A percentile compares a stretch with the other conserved stretches of the same genome.
Evolutionary conservation across 2,329 filamentous ascomycete genomes (phyloP).

Genomic region (Penicillium sp.): DNA sequence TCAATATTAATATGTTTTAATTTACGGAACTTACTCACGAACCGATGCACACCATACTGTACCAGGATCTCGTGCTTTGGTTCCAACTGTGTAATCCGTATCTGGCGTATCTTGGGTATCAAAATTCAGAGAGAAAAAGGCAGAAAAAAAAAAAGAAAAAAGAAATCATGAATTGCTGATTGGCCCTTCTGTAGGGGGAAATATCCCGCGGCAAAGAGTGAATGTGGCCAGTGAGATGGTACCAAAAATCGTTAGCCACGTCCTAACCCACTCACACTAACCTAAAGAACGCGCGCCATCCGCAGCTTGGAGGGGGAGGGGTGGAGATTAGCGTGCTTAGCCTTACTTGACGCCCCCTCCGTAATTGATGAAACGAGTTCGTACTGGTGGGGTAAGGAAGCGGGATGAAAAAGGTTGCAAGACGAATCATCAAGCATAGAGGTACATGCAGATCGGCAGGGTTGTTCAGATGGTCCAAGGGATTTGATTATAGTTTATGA

Average conservation of each 20-base stretch:
- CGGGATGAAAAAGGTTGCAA: not conserved
- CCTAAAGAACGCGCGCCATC: constrained; percentile 14
- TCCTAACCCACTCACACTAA: constrained; percentile 8
- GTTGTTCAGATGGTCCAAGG: not conserved
- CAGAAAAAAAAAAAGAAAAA: not conserved
- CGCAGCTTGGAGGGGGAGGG: constrained; percentile 2
- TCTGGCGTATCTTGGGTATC: not conserved
- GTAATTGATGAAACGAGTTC: constrained; percentile 12
- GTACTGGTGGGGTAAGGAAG: not conserved
- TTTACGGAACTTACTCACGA: not conserved
- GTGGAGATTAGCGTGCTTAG: constrained; percentile 2
- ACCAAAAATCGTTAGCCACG: constrained; percentile 2
- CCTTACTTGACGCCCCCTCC: constrained; percentile 5
- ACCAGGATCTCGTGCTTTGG: no score
- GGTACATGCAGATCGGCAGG: constrained; percentile 10
- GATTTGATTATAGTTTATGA: no score
- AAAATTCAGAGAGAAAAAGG: not conserved
- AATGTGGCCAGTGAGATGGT: constrained; percentile 2
- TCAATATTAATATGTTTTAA: not conserved
- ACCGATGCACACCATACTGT: no score
- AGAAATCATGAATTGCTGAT: constrained; percentile 4
- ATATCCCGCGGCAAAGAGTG: constrained; percentile 10
- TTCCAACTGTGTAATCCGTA: not conserved
- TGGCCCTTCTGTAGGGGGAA: constrained; percentile 2
- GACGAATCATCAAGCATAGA: constrained; percentile 5